Evolutionary conservation across 768 basidiomycete species (phyloP), one percentile per base, ranked within the genome.

Genomic region (Xanthoconium purpureum): DNA sequence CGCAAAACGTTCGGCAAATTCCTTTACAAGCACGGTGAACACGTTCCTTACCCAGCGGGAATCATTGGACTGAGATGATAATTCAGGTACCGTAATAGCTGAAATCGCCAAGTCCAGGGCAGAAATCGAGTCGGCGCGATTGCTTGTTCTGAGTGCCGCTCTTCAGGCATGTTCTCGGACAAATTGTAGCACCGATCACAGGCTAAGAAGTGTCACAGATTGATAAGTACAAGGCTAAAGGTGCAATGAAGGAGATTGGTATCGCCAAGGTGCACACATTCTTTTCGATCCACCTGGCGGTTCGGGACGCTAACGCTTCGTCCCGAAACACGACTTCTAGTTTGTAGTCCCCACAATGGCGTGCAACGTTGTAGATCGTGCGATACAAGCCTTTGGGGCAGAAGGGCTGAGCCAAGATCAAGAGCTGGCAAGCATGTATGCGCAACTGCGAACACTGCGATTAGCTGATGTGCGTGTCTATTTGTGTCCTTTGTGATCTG

Each of bases 381-480:
- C 94, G 3, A 98, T 98, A 49, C 97, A 99, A 76, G 78, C 90
- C 0, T 94, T 89, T 65, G 97, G 97, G 50, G 97, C 94, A n/a
- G 96, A 98, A 73, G 97, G 97, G 35, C 75, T 99, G 44, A 90
- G 83, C 24, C 93, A 97, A 73, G 96, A 98, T 64, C 87, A 87
- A 36, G 83, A 84, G 20, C 82, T 99, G 35, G 94, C 96, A 1
- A 66, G 72, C 48, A 79, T 81, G 56, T 98, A 85, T 79, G 89
- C 92, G 29, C 81, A 82, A 10, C 70, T 98, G 61, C 82, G 97
- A 52, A 97, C 95, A 0, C 80, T 99, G 24, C 84, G 96, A 32
- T 80, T 92, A 63, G 91, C 91, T 54, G 91, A 93, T 71, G 91
- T 91, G 68, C 54, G 85, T 76, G 24, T 39, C 48, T 46, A 30